Evolutionary conservation across 345 rosid species (phyloP), one percentile per base, ranked within the genome.

Genomic region (Murraya paniculata): DNA sequence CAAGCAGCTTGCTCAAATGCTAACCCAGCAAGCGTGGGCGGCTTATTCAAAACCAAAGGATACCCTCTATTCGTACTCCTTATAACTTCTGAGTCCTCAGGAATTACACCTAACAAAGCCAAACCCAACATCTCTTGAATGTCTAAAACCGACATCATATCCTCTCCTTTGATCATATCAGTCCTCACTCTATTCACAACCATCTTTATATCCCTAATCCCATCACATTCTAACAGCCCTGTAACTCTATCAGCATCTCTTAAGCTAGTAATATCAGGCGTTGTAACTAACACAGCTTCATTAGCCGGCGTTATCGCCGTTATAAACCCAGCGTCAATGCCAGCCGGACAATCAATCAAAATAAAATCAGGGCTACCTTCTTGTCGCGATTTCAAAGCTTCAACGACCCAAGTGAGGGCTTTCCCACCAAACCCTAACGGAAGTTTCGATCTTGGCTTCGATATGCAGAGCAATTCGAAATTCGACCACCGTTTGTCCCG

Each of bases 1-100:
- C 99, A 95, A 4, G 98, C 99, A 5, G 99, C 98, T 86, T 95
- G 99, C 89, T 95, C 98, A 10, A 95, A 92, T 0, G 99, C 98
- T 90, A 95, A 75, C 25, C 98, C 99, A 4, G 97, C 99, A 85
- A 95, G 81, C 9, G 99, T 92, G 0, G 98, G 99, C 0, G 99
- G 99, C 86, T 88, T 89, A 74, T 93, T 93, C 86, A 95, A 73
- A 53, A 95, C 99, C 48, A 95, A 89, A 0, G 98, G 98, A 64
- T 91, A 91, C 50, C 99, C 99, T 78, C 98, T 83, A 69, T 93
- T 93, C 0, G 99, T 93, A 79, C 98, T 95, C 82, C 97, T 83
- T 25, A 95, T 88, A 68, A 93, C 98, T 86, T 93, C 99, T 0
- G 97, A 82, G 79, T 95, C 99, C 84, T 93, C 99, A 0, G 98